Evolutionary conservation across 306 rosid genomes (phyloP), one percentile per base, ranked within the genome.

Genomic region (Dryas drummondii): DNA sequence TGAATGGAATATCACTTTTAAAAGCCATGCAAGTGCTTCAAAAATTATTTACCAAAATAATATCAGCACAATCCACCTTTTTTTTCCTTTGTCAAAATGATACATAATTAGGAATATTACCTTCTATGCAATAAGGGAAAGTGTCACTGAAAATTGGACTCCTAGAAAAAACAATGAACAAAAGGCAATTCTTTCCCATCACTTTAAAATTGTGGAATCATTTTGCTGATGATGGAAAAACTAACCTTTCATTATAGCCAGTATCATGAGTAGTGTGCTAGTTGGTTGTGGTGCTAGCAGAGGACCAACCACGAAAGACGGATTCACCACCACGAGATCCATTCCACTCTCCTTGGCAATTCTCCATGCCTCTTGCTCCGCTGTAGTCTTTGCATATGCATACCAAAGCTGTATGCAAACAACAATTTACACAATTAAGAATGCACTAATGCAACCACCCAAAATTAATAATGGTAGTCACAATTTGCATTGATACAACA

Each of bases 311-410:
- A 89, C 93, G 0, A 85, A 91, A 19, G 93, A 91, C 9, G 94
- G 94, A 67, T 87, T 88, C 72, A 94, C 96, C 66, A 91, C 94
- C 56, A 91, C 96, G 0, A 91, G 74, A 86, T 94, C 91, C 77
- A 86, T 72, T 15, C 84, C 91, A 49, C 57, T 75, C 68, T 90
- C 88, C 82, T 81, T 42, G 9, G 98, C 90, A 9, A 82, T 55
- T 62, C 73, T 84, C 96, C 97, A 94, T 11, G 94, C 96, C 57
- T 90, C 97, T 82, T 77, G 86, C 80, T 94, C 98, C 4, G 86
- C 96, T 17, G 78, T 0, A 0, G 96, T 90, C 86, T 91, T 94
- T 26, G 98, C 91, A 84, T 83, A 91, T 17, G 96, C 97, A 78
- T 91, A 94, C 98, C 97, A 88, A 9, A 94, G 77, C 96, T 93